Evolutionary conservation across 306 rosid genomes (phyloP), one percentile per base, ranked within the genome.

Genomic region (Herpetospermum pedunculosum): DNA sequence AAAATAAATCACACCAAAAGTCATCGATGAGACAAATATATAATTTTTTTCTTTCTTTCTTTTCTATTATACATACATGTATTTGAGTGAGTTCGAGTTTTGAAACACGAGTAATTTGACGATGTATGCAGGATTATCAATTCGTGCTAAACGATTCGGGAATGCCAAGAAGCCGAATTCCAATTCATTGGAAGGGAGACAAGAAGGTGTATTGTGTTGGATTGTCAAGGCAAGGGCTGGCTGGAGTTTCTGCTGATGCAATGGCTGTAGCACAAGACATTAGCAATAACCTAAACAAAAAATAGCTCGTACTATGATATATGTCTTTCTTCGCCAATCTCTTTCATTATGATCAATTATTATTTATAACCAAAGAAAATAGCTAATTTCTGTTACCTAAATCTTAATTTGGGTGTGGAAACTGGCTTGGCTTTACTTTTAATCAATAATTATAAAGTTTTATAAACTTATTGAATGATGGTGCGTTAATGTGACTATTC

Each of bases 171-270:
- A 79, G 60, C 16, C 34, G 8, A 8, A 74, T 40, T 8, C 91
- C 92, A 3, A 47, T 26, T 0, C 96, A 88, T 7, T 90, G 88
- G 89, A 88, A 84, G 73, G 92, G 91, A 79, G 81, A 90, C 1
- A 58, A 40, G 7, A 87, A 90, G 0, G 41, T 84, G 5, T 86
- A 87, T 19, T 87, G 90, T 77, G 89, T 78, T 16, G 97, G 92
- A 13, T 70, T 88, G 38, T 35, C 89, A 23, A 76, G 74, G 15
- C 84, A 82, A 60, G 97, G 92, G 37, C 67, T 91, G 0, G 30
- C 9, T 19, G 90, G 97, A 52, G 77, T 85, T 6, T 50, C 87
- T 1, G 5, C n/a, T 23, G 97, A 88, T 77, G 89, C 90, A 19
- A 69, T 75, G 2, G 74, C 72, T 16, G 81, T 88, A 49, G 78